phyloP scores from a whole-genome alignment of 371 early-diverging fungal species.

The Globomyces sp. region DNA sequence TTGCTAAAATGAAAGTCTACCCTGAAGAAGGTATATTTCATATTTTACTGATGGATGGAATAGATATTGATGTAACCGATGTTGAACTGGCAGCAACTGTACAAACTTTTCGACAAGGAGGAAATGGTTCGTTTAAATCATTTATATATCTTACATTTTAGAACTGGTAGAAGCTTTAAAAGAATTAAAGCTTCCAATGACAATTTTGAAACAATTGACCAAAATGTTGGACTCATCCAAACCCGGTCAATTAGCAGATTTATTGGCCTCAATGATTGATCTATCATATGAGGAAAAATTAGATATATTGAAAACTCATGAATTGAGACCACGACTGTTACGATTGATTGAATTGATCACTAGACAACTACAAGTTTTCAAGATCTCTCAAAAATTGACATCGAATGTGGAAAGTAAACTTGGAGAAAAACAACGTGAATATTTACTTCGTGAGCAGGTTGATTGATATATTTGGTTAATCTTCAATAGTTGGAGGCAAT shows the following conservation, averaged over 20 bases:
- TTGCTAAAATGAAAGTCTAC: neutral
- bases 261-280: constrained; percentile 72
- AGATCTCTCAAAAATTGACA: constrained; percentile 77
- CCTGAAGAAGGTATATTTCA: constrained; percentile 30
- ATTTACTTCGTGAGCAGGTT: constrained; percentile 80
- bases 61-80: constrained; percentile 4
- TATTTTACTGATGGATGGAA: constrained; percentile 43
- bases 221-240: constrained; percentile 65
- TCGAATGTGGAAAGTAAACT: constrained; percentile 75
- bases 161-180: constrained; percentile 41
- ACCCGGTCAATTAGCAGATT: constrained; percentile 66
- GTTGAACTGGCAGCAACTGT: neutral
- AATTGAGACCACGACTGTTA: constrained; percentile 59
- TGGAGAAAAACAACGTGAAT: constrained; percentile 77
- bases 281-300: constrained; percentile 71
- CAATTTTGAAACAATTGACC: constrained; percentile 61
- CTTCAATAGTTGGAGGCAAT: constrained; percentile 67
- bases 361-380: constrained; percentile 78
- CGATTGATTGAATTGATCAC: constrained; percentile 65
- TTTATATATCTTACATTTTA: constrained; percentile 17
- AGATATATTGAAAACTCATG: constrained; percentile 55
- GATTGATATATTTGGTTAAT: constrained; percentile 1
- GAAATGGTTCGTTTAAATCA: constrained; percentile 1
- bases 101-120: neutral
- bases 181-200: constrained; percentile 66